Evolutionary conservation across 352 stramenopile genomes (phyloP).

Genomic region (Pythium periplocum): DNA sequence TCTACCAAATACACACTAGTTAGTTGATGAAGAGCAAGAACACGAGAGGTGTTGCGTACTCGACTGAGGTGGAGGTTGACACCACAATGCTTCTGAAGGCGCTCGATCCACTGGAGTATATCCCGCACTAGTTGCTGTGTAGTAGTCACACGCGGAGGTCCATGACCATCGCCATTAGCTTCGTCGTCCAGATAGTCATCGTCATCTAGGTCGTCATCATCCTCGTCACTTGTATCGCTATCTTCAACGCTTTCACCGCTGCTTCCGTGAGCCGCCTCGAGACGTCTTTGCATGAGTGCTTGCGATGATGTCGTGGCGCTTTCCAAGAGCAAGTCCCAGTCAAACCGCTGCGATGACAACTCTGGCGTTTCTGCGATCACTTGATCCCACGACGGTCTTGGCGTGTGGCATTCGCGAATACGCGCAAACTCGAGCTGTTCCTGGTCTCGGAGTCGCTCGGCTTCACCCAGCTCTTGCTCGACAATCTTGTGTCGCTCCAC

Average conservation of each 20-base stretch:
- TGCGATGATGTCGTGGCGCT: slow-evolving; percentile 2
- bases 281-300: slow-evolving; percentile 2
- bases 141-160: too few relatives aligned
- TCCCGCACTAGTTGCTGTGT: slow-evolving; percentile 60
- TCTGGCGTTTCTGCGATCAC: slow-evolving; percentile 62
- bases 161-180: slow-evolving; percentile 3
- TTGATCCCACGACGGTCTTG: slow-evolving; percentile 50
- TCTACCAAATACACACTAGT: slow-evolving; percentile 22
- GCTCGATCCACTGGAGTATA: slow-evolving; percentile 76
- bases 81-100: slow-evolving; percentile 71
- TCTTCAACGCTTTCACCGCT: background rate
- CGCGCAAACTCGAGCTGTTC: slow-evolving; percentile 22
- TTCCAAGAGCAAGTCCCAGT: slow-evolving; percentile 41
- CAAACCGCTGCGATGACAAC: slow-evolving; percentile 45
- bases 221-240: slow-evolving; percentile 2
- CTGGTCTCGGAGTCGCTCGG: slow-evolving; percentile 21
- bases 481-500: slow-evolving; percentile 17
- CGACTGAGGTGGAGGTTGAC: slow-evolving; percentile 71
- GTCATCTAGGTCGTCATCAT: slow-evolving; percentile 4
- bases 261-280: slow-evolving; percentile 3
- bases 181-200: slow-evolving; percentile 7
- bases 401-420: slow-evolving; percentile 55
- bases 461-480: slow-evolving; percentile 16
- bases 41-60: slow-evolving; percentile 19
- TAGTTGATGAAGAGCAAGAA: background rate